These are phyloP conservation scores for Mortierella sp. DNA, from an alignment of 371 early-diverging fungal genomes.

Conservation along the genomic window DNA sequence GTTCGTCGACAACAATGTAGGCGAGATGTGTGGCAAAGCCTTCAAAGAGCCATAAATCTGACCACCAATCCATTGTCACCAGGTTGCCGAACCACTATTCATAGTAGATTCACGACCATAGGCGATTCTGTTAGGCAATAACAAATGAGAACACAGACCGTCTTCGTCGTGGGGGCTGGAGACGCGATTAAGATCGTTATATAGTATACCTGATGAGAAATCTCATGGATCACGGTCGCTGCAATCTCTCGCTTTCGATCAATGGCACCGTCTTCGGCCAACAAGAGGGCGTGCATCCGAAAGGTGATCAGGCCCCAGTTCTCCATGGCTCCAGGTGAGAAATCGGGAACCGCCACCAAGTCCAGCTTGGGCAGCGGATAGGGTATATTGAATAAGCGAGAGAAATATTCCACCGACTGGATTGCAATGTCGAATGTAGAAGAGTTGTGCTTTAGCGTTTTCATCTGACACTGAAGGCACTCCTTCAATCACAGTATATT, in stretches of 20 bases:
- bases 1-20: slow-evolving; percentile 79
- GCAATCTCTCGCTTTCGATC: slow-evolving; percentile 79
- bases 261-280: slow-evolving; percentile 63
- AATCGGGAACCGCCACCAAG: slow-evolving; percentile 91
- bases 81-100: slow-evolving; percentile 94
- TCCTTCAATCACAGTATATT: no score
- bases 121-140: neutral
- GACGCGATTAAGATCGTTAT: neutral
- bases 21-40: slow-evolving; percentile 97
- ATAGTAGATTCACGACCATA: neutral
- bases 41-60: slow-evolving; percentile 96
- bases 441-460: no score
- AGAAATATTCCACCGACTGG: slow-evolving; percentile 55
- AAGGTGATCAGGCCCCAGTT: slow-evolving; percentile 98
- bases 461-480: no score
- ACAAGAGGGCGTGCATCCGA: slow-evolving; percentile 81
- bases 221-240: slow-evolving; percentile 91
- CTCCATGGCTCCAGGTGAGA: slow-evolving; percentile 91
- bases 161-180: no score
- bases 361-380: slow-evolving; percentile 94
- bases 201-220: slow-evolving; percentile 84
- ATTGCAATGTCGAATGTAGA: no score
- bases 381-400: slow-evolving; percentile 61
- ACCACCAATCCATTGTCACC: slow-evolving; percentile 93
- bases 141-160: neutral